Conservation (phyloP, 2,329 filamentous ascomycete genomes). For the Diplodia intermedia region DNA sequence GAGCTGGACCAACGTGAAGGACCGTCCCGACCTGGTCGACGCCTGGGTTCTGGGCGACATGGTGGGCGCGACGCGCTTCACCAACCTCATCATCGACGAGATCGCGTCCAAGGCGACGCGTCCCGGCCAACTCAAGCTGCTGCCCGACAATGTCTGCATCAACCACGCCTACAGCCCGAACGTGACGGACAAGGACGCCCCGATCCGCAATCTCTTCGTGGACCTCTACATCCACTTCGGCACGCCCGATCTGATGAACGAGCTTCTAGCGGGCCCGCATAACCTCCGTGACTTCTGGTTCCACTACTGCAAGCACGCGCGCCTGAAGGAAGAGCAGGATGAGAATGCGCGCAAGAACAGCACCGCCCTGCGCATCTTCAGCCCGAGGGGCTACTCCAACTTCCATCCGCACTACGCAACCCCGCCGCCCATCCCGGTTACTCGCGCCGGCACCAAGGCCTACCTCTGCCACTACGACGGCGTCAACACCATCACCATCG, state of each 20-base stretch:
- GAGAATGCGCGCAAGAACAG: background rate
- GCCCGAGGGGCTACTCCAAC: background rate
- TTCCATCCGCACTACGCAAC: background rate
- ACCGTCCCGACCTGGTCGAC: conserved; percentile 13
- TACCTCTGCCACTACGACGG: conserved; percentile 9
- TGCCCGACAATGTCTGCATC: background rate
- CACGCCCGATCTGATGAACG: background rate
- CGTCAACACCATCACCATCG: conserved; percentile 14
- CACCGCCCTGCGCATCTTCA: background rate
- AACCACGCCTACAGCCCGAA: background rate
- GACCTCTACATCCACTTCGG: conserved; percentile 26
- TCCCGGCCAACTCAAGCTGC: background rate
- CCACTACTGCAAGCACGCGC: background rate
- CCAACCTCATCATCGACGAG: background rate
- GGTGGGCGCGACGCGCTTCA: background rate
- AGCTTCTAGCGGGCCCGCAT: background rate
- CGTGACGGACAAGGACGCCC: background rate
- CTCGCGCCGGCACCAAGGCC: conserved; percentile 6
- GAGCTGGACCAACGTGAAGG: conserved; percentile 5
- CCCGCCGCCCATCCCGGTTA: background rate
- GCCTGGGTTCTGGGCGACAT: background rate
- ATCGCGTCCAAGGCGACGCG: conserved; percentile 2
- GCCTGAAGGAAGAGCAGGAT: conserved; percentile 1
- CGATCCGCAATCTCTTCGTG: conserved; percentile 5
- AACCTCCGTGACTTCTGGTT: conserved; percentile 2